Evolutionary conservation across 129 eudicot genomes (phyloP).

Genomic region (Centaurea solstitialis): DNA sequence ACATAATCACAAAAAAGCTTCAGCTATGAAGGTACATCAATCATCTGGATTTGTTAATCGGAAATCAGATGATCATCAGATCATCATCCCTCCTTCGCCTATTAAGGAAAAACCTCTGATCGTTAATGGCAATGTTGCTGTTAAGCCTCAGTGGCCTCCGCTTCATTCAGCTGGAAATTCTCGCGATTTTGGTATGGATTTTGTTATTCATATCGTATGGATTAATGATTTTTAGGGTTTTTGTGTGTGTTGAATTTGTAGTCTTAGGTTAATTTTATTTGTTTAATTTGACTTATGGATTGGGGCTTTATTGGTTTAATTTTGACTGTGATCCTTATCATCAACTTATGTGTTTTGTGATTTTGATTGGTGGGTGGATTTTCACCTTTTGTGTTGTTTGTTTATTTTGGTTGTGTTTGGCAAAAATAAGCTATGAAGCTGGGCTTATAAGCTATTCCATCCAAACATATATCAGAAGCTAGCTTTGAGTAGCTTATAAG

Average conservation of each 20-base stretch:
- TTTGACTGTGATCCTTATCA: background rate
- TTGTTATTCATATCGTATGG: background rate
- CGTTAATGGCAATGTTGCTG: constrained; percentile 26
- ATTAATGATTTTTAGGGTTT: background rate
- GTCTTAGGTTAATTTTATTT: background rate
- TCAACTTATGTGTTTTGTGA: background rate
- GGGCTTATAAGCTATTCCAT: no score
- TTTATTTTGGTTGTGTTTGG: no score
- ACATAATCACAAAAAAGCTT: background rate
- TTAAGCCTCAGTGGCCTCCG: constrained; percentile 39
- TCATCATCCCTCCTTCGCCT: constrained; percentile 10
- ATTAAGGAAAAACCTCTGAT: constrained; percentile 22
- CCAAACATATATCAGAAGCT: no score
- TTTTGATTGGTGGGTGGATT: background rate
- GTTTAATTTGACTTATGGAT: background rate
- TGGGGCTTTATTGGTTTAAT: background rate
- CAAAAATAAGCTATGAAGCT: no score
- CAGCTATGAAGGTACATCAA: background rate
- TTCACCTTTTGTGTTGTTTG: background rate
- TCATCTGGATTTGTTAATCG: constrained; percentile 9
- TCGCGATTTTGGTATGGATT: constrained; percentile 28
- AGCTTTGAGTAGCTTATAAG: no score
- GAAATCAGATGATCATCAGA: background rate
- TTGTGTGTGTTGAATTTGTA: background rate
- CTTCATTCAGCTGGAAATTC: constrained; percentile 14